Base-by-base conservation (phyloP, 768 basidiomycete species). In the Crepidotus variabilis region DNA sequence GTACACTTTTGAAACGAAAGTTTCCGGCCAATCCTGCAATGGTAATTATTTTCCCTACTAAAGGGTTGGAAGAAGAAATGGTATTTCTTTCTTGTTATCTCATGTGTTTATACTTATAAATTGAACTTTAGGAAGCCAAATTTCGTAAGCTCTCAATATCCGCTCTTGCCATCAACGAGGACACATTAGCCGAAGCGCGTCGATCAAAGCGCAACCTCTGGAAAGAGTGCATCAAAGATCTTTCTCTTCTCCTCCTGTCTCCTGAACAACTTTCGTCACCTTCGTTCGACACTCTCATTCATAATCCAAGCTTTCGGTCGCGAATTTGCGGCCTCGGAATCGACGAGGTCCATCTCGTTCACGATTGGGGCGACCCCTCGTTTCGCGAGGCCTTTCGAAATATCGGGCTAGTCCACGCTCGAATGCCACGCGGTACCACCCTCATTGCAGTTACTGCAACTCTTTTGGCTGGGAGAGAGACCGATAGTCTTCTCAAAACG, bases 11-110 rank as follows among this genome's bases (percentile, higher is more conserved):
- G 3, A 57, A 57, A 28, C 20, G 20, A 39, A 55, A 49, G 45
- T 55, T 32, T 33, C 61, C 63, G 13, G 10, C 52, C 28, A 57
- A 70, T 58, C 68, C 69, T 20, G 53, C 55, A 1, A 62, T 65
- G 55, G 56, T 69, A 8, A 43, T 66, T n/a, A 55, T 69, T 6
- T 65, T 50, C 33, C 66, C 65, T 10, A 67, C 66, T 23, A 67
- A 67, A 23, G 59, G 59, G 6, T 39, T 67, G 2, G 46, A 67
- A 46, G 63, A 60, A 46, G 60, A 67, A 36, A 66, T 63, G 63
- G 67, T 66, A 24, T 20, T 52, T 59, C 11, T 39, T 13, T 14
- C 23, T 47, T 11, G 6, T 1, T n/a, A 23, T 9, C 32, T 48
- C 8, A 20, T 24, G 54, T 21, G 7, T 21, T 34, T 52, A 10